These are phyloP conservation scores for Podila minutissima DNA, from an alignment of 192 early-diverging fungal species.

Conservation along the genomic window DNA sequence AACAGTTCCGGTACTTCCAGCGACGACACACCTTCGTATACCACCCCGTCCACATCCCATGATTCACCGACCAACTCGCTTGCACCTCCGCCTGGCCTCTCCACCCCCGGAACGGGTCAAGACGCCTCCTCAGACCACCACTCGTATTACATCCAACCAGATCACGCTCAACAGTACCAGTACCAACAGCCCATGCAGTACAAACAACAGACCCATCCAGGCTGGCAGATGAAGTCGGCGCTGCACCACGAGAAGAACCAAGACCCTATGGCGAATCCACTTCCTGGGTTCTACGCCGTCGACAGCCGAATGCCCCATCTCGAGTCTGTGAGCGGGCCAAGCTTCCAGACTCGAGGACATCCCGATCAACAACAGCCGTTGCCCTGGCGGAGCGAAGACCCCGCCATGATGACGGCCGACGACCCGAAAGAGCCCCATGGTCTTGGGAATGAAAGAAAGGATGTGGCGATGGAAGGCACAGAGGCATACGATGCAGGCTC, in stretches of 20 bases:
- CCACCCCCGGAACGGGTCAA: no score
- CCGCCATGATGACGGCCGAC: not conserved
- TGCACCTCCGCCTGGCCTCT: not conserved
- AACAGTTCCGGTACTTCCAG: not conserved
- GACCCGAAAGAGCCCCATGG: not conserved
- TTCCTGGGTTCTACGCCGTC: not conserved
- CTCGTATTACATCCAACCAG: not conserved
- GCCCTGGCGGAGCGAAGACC: not conserved
- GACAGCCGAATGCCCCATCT: not conserved
- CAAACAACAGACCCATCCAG: not conserved
- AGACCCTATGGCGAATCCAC: not conserved
- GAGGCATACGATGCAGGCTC: no score
- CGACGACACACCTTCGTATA: not conserved
- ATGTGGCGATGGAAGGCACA: no score
- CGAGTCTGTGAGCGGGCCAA: not conserved
- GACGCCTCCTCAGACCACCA: not conserved
- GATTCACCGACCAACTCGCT: not conserved
- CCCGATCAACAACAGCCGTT: not conserved
- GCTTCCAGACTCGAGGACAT: not conserved
- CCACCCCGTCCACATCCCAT: not conserved
- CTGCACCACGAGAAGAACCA: not conserved
- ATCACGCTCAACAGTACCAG: not conserved
- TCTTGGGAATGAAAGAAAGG: no score
- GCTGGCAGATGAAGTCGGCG: not conserved
- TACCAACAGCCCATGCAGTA: not conserved